Evolutionary conservation across 2,329 filamentous ascomycete genomes (phyloP).

Genomic region (Setomelanomma holmii): DNA sequence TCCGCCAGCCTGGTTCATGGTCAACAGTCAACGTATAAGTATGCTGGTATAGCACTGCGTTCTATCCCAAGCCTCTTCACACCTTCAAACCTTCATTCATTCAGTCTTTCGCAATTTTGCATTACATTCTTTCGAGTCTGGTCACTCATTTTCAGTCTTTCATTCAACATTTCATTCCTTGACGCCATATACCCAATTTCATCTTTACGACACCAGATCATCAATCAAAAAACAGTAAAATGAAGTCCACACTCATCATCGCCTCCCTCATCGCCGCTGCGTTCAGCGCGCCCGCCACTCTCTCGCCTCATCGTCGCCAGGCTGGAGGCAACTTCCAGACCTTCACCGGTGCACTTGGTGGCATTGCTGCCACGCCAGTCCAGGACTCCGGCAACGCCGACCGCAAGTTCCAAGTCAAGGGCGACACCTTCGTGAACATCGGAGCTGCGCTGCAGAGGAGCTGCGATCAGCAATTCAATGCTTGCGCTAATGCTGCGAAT

Average conservation of each 20-base stretch:
- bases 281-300: conserved; percentile 17
- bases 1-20: not conserved
- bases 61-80: conserved; percentile 3
- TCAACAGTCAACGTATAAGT: not conserved
- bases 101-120: conserved; percentile 9
- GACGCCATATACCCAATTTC: not conserved
- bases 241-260: conserved; percentile 30
- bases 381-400: conserved; percentile 56
- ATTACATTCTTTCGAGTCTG: conserved; percentile 40
- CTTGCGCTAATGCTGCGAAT: conserved; percentile 65
- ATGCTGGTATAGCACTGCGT: not conserved
- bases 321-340: conserved; percentile 25
- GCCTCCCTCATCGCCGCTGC: conserved; percentile 23
- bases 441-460: conserved; percentile 65
- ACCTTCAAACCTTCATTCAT: not conserved
- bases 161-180: conserved; percentile 3
- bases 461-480: conserved; percentile 70
- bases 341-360: conserved; percentile 33
- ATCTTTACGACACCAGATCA: not conserved
- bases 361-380: conserved; percentile 31
- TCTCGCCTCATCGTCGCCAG: conserved; percentile 14
- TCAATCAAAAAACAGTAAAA: conserved; percentile 16
- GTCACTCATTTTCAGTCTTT: conserved; percentile 32
- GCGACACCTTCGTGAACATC: conserved; percentile 60
- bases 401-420: conserved; percentile 44